Base-by-base conservation (phyloP, 176 grass and related monocot genomes). In the Olyra latifolia region DNA sequence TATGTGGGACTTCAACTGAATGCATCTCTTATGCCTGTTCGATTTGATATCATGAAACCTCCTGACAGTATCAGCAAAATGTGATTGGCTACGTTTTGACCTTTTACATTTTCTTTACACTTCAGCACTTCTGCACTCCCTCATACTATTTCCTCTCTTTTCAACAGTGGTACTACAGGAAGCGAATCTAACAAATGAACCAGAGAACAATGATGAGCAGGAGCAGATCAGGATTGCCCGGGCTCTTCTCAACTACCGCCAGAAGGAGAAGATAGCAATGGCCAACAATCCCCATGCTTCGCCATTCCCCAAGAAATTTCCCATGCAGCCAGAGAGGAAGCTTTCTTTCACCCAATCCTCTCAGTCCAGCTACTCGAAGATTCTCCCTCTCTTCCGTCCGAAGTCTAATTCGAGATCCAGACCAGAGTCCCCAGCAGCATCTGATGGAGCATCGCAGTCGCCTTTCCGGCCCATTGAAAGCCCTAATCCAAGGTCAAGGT, bases 201-300 rank as follows among this genome's bases (percentile, higher is more conserved):
- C 84, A 13, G 92, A 93, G 67, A 96, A 88, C 82, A 99, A 85
- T 62, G 97, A 99, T 27, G 97, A 99, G 84, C 90, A 91, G 87
- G 97, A 99, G 68, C 97, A 96, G 86, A 96, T 99, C 32, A 88
- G 88, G 50, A 99, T 99, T 75, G 93, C 97, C 48, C 86, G 97
- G 79, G 97, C 97, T 71, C 89, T 99, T 53, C 88, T 99, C 42
- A 95, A 91, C 32, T 99, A 99, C 29, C 92, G 97, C 50, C 71
- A 91, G n/a, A 87, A 99, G 80, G 97, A 96, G 59, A 99, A 90
- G 76, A 96, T 93, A 48, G 91, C 97, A 4, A 99, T 96, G 97
- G 93, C 84, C 23, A 86, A 89, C 69, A 93, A 99, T 82, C 97
- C 93, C 13, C 70, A 91, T 65, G 93, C 87, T 58, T 89, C 91